Evolutionary conservation across 192 early-diverging fungal species (phyloP), one percentile per base, ranked within the genome.

Genomic region (Oehlia diaphana): DNA sequence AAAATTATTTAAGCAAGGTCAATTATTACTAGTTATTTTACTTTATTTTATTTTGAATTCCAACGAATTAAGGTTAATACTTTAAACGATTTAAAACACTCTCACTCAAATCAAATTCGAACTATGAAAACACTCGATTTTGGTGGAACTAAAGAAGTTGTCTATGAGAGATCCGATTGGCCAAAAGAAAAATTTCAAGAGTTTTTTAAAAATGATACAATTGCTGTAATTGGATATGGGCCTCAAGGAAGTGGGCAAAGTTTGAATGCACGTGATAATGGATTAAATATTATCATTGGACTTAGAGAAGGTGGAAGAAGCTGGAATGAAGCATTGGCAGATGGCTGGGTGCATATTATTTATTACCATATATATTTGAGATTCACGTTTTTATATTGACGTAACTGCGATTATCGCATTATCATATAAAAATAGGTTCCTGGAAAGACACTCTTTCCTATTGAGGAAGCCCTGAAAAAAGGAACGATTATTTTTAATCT

Each of bases 201-300:
- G 83, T 93, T 94, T 80, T 97, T 99, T 86, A 92, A 91, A 88
- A 92, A 97, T 83, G 97, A 99, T 88, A 94, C 94, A 73, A 92
- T 97, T 76, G 89, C 95, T 63, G 91, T 96, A 72, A 90, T 98
- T 81, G 95, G 97, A 74, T 98, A 98, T 87, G 97, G 97, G 28
- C 95, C 97, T 53, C 95, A 96, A 87, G 97, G 97, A 64, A 95
- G 93, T 88, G 94, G 94, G 74, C 95, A 97, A 86, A 92, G 94
- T 71, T 92, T 96, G 78, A 97, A 97, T 93, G 88, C 96, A 82
- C 93, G 95, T 82, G 96, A 99, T 89, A 96, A 99, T 83, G 94
- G 94, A 74, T 87, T 99, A 75, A 99, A 99, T 78, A 96, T 99
- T 80, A 95, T 99, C 75, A 88, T 99, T 82, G 97, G 97, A 70